Evolutionary conservation across 2,329 filamentous ascomycete genomes (phyloP), one percentile per base, ranked within the genome.

Genomic region (Lachnum nothofagi): DNA sequence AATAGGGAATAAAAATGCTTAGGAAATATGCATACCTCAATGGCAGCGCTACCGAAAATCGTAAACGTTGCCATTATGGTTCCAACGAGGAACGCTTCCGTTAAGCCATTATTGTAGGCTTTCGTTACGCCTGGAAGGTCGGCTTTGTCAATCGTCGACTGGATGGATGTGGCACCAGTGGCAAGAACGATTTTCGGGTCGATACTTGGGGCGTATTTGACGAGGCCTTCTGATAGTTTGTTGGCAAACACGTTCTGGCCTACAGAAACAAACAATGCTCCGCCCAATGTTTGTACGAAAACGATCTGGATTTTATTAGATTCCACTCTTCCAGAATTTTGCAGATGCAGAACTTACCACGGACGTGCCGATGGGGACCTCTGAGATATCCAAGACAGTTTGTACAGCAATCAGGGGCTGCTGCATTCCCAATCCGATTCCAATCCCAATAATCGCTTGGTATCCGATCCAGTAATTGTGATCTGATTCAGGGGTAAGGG

Each of bases 101-200:
- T 73, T 17, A 84, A 61, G 0, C 78, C 74, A 14, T 66, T 54
- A 55, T 82, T 83, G 65, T 83, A 84, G 0, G 82, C 83, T 0
- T 69, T 54, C 1, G 82, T 69, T 7, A 90, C 82, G 0, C 70
- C 67, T 2, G 64, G 60, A 4, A 83, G 63, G 49, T 72, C 77
- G 51, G 78, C 58, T 0, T 66, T 55, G 0, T 75, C 69, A 22
- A 88, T 77, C 2, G 70, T 63, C 0, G 68, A 62, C 51, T 76
- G 74, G 19, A 91, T 70, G n/a, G 49, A 42, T 2, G 70, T 69
- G 3, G 69, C 71, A 4, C 73, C 73, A 0, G 71, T 71, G 3
- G 55, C 51, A 10, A 75, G 65, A 1, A 75, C 60, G 0, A 53
- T 50, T 3, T 55, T 35, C 0, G 66, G 58, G 33, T 67, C 49